Percentiles rank a stretch among this genome's conserved stretches.
phyloP scores from a whole-genome alignment of 768 basidiomycete genomes.

The Pleurotus tuoliensis region DNA sequence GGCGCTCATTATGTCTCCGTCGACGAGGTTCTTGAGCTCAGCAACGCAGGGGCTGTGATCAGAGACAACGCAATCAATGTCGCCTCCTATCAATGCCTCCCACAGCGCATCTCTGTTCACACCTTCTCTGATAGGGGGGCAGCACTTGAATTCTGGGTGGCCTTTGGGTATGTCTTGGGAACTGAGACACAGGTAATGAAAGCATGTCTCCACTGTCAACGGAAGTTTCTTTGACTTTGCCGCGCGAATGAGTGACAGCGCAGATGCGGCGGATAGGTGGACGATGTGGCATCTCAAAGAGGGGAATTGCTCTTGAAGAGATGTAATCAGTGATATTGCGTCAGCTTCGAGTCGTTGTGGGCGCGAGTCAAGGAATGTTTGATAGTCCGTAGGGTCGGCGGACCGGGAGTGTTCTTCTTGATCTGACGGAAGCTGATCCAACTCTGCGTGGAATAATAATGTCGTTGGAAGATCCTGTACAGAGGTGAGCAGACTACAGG shows the following conservation, averaged over 20 bases:
- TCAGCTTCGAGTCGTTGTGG: constrained; percentile 76
- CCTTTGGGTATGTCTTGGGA: constrained; percentile 72
- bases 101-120: constrained; percentile 75
- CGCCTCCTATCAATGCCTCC: constrained; percentile 75
- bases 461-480: constrained; percentile 61
- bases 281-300: constrained; percentile 87
- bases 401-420: constrained; percentile 10
- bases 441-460: constrained; percentile 91
- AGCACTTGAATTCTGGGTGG: constrained; percentile 90
- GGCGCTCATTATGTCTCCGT: constrained; percentile 80
- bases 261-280: constrained; percentile 84
- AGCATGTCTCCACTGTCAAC: constrained; percentile 94
- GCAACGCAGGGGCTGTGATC: constrained; percentile 92
- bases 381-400: constrained; percentile 53
- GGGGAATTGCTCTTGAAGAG: constrained; percentile 59
- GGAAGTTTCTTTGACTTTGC: constrained; percentile 63
- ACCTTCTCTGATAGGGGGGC: constrained; percentile 82
- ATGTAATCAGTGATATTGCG: constrained; percentile 76
- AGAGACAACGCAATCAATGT: constrained; percentile 91
- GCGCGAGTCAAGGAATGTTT: constrained; percentile 82
- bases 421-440: constrained; percentile 34
- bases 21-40: constrained; percentile 73
- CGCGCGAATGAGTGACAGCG: constrained; percentile 70
- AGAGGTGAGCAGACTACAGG: background rate
- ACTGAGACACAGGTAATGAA: constrained; percentile 87